Evolutionary conservation across 768 basidiomycete genomes (phyloP).

Genomic region (Ramaria sp.): DNA sequence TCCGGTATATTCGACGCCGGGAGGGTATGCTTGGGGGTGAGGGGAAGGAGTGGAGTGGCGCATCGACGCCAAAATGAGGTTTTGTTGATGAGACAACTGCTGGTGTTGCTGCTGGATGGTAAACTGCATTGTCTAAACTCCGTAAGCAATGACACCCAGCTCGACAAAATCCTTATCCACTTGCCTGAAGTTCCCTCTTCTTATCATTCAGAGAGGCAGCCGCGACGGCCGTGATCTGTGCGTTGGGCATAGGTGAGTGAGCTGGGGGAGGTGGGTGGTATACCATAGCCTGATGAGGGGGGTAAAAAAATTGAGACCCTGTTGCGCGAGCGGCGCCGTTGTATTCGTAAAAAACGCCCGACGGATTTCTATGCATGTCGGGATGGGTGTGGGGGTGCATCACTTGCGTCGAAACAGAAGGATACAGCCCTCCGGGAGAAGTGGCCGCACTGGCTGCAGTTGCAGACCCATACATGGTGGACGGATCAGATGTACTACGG

Average conservation of each 20-base stretch:
- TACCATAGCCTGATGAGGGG: constrained; percentile 45
- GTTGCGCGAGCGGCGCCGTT: constrained; percentile 34
- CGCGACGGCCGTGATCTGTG: constrained; percentile 32
- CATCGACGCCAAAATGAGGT: constrained; percentile 31
- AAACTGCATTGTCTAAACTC: constrained; percentile 21
- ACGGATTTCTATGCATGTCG: constrained; percentile 36
- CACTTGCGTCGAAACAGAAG: constrained; percentile 30
- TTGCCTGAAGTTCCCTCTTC: constrained; percentile 48
- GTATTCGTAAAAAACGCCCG: constrained; percentile 52
- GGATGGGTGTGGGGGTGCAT: constrained; percentile 32
- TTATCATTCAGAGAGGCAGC: constrained; percentile 38
- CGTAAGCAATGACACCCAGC: constrained; percentile 11
- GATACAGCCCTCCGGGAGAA: constrained; percentile 39
- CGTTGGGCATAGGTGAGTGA: constrained; percentile 43
- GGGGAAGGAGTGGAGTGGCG: constrained; percentile 32
- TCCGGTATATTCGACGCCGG: constrained; percentile 36
- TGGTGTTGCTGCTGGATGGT: constrained; percentile 33
- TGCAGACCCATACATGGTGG: constrained; percentile 33
- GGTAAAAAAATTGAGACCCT: constrained; percentile 50
- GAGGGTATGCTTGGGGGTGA: constrained; percentile 33
- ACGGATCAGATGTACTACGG: constrained; percentile 36
- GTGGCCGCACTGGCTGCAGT: constrained; percentile 29
- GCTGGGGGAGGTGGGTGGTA: constrained; percentile 39
- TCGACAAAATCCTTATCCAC: constrained; percentile 8
- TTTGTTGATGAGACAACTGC: constrained; percentile 26